Percentiles rank a stretch among this genome's conserved stretches.
These are phyloP conservation scores for Pestalotiopsis sp. DNA, from an alignment of 2,329 filamentous ascomycete species.

Conservation along the genomic window DNA sequence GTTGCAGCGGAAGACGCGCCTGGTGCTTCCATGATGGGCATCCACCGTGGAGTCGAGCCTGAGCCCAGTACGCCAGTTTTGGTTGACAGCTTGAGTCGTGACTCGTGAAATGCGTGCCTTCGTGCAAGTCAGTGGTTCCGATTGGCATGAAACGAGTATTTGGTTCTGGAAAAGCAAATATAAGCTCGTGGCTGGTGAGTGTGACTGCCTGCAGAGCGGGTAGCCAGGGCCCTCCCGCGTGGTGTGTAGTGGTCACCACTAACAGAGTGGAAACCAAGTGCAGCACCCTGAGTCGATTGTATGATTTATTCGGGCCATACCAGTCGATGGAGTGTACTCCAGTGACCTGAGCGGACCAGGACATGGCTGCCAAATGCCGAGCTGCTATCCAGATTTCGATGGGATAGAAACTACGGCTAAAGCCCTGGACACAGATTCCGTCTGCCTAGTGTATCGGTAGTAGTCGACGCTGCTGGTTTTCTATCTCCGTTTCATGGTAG, in stretches of 20 bases:
- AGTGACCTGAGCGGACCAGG: slow-evolving; percentile 18
- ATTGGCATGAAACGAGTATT: background rate
- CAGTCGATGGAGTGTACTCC: slow-evolving; percentile 33
- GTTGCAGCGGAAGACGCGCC: background rate
- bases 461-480: background rate
- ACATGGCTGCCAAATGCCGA: slow-evolving; percentile 13
- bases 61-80: background rate
- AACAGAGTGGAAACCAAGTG: slow-evolving; percentile 25
- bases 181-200: slow-evolving; percentile 12
- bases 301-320: slow-evolving; percentile 23
- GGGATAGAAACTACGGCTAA: background rate
- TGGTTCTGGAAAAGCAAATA: slow-evolving; percentile 5
- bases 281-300: slow-evolving; percentile 23
- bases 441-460: background rate
- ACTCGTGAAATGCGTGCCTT: background rate
- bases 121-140: background rate
- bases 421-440: slow-evolving; percentile 2
- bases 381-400: slow-evolving; percentile 1
- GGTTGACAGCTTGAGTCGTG: background rate
- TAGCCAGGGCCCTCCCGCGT: slow-evolving; percentile 40
- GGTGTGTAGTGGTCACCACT: slow-evolving; percentile 32
- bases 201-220: slow-evolving; percentile 41
- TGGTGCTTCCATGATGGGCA: background rate
- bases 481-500: background rate
- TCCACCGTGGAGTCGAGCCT: background rate